Evolutionary conservation across 2,329 filamentous ascomycete species (phyloP).

Genomic region (Chaetomium olivaceum): DNA sequence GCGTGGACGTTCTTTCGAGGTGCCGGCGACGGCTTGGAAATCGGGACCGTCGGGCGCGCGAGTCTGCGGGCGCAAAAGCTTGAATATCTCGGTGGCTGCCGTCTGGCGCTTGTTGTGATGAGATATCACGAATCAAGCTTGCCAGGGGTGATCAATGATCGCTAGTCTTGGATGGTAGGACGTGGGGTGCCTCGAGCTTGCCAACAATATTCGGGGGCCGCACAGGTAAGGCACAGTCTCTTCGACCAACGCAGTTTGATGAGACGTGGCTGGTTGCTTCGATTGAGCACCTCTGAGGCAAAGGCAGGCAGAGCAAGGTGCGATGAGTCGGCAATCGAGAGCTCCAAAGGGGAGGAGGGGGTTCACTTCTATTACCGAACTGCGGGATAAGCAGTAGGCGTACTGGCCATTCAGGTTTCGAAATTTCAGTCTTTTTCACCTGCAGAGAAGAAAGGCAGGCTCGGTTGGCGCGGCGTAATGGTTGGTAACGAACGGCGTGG

Average conservation of each 20-base stretch:
- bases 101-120: slow-evolving; percentile 3
- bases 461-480: slow-evolving; percentile 14
- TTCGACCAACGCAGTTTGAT: slow-evolving; percentile 14
- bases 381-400: slow-evolving; percentile 30
- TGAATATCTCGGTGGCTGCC: slow-evolving; percentile 13
- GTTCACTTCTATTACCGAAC: slow-evolving; percentile 26
- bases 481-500: slow-evolving; percentile 29
- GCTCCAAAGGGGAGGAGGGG: slow-evolving; percentile 11
- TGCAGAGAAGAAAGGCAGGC: slow-evolving; percentile 12
- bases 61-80: slow-evolving; percentile 17
- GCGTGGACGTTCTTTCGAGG: slow-evolving; percentile 19
- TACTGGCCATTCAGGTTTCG: slow-evolving; percentile 31
- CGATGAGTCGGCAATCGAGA: slow-evolving; percentile 15
- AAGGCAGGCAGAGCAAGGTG: neutral
- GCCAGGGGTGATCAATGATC: slow-evolving; percentile 10
- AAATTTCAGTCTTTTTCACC: slow-evolving; percentile 21
- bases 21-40: slow-evolving; percentile 26
- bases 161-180: slow-evolving; percentile 7
- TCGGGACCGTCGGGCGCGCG: slow-evolving; percentile 27
- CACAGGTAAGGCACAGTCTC: slow-evolving; percentile 23
- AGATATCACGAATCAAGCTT: slow-evolving; percentile 11
- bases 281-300: neutral
- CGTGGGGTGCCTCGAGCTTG: slow-evolving; percentile 6
- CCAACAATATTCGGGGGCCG: slow-evolving; percentile 12
- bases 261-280: slow-evolving; percentile 19